These are phyloP conservation scores for Lasiodiplodia theobromae DNA, from an alignment of 2,329 filamentous ascomycete species.

Conservation along the genomic window DNA sequence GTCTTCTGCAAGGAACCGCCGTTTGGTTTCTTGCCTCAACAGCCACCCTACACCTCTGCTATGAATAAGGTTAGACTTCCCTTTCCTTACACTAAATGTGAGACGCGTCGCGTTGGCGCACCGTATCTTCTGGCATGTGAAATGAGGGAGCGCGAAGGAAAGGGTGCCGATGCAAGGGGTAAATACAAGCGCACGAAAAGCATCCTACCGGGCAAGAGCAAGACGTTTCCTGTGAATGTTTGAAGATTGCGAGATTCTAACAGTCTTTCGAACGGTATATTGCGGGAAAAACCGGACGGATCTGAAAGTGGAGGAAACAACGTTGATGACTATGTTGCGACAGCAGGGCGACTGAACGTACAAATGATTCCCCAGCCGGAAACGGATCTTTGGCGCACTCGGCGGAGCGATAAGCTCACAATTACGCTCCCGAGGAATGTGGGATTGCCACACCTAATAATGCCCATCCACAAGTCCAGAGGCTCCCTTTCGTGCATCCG, in stretches of 20 bases:
- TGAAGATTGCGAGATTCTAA: not conserved
- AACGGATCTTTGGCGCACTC: not conserved
- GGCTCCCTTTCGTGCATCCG: constrained; percentile 9
- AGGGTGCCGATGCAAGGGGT: constrained; percentile 12
- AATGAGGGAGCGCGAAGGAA: constrained; percentile 1
- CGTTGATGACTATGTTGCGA: not conserved
- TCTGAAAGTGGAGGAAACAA: not conserved
- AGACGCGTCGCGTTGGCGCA: constrained; percentile 14
- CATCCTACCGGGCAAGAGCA: not conserved
- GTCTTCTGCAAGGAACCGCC: constrained; percentile 11
- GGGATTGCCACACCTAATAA: constrained; percentile 6
- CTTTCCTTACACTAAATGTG: not conserved
- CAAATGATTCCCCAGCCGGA: not conserved
- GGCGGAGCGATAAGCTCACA: not conserved
- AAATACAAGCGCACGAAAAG: not conserved
- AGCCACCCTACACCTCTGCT: not conserved
- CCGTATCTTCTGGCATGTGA: constrained; percentile 10
- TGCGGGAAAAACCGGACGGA: not conserved
- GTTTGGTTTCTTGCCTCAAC: not conserved
- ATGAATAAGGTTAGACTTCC: not conserved
- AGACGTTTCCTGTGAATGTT: not conserved
- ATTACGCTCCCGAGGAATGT: constrained; percentile 5
- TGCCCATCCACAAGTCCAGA: not conserved
- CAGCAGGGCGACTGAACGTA: not conserved
- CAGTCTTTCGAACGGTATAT: not conserved